Base-by-base conservation (phyloP, 2,329 filamentous ascomycete genomes). In the Colletotrichum sojae region DNA sequence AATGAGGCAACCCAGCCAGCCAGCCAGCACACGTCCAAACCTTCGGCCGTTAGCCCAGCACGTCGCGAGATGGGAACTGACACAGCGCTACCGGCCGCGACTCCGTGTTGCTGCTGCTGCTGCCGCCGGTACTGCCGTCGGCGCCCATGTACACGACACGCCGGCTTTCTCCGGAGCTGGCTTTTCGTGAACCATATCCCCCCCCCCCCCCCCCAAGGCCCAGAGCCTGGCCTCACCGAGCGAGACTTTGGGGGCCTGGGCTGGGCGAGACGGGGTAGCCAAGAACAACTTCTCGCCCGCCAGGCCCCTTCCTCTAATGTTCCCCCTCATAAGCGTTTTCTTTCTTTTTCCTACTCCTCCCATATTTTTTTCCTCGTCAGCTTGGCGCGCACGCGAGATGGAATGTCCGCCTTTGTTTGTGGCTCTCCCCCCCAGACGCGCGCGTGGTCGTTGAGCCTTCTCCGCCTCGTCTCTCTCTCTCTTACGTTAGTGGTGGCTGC, bases 1-100 rank as follows among this genome's bases (percentile, higher is more conserved):
- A 27, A 58, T 40, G 46, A 64, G 48, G 53, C 53, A 49, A 49
- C 18, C 52, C 31, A 60, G 39, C 45, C 39, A 60, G 39, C 45
- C 39, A 22, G 25, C 43, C 40, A 51, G 45, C 46, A 27, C 45
- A n/a, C 39, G 31, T 25, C 20, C 43, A 18, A 22, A 53, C 46
- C 53, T 40, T 68, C 61, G 65, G 60, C 53, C 60, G 62, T 58
- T 64, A 64, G 60, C 46, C 22, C 60, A 53, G 25, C 54, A 12
- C 54, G 31, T 36, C 31, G 31, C 43, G 45, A 51, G 22, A 31
- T 5, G 13, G 15, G 13, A 43, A 36, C 36, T 58, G 53, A 54
- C 48, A 64, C 65, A 54, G 3, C 45, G 48, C 60, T 64, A 68
- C 39, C 53, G 36, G 53, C 57, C 31, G 18, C 31, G 27, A 31